A percentile compares a stretch with the other conserved stretches of the same genome.
phyloP scores from a whole-genome alignment of 495 filamentous ascomycete species.

The Talaromyces proteolyticus region DNA sequence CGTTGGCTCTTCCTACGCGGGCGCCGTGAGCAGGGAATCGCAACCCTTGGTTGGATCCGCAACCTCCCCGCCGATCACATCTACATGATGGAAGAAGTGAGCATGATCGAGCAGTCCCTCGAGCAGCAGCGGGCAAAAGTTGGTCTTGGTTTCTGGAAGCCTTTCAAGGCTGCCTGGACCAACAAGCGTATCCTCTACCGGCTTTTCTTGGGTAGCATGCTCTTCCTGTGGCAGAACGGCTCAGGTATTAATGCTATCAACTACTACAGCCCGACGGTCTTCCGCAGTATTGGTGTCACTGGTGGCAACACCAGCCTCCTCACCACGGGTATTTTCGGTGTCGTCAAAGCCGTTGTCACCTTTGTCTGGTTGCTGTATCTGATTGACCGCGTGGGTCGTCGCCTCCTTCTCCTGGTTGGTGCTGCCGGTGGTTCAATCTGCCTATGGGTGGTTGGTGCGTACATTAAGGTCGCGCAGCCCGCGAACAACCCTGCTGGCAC shows the following conservation, averaged over 20 bases:
- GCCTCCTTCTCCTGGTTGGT: constrained; percentile 65
- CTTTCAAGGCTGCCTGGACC: constrained; percentile 50
- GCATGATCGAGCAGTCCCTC: constrained; percentile 52
- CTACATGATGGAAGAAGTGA: constrained; percentile 63
- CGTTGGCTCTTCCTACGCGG: constrained; percentile 50
- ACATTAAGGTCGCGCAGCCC: constrained; percentile 58
- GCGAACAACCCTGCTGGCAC: constrained; percentile 27
- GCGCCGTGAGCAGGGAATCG: constrained; percentile 46
- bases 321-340: constrained; percentile 50
- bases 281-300: constrained; percentile 50
- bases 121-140: constrained; percentile 50
- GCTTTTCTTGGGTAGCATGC: constrained; percentile 59
- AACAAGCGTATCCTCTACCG: constrained; percentile 48
- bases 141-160: constrained; percentile 62
- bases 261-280: constrained; percentile 58
- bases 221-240: constrained; percentile 64
- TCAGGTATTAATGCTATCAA: constrained; percentile 65
- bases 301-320: constrained; percentile 39
- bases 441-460: constrained; percentile 71
- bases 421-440: constrained; percentile 61
- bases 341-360: constrained; percentile 53
- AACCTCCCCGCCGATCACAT: constrained; percentile 50
- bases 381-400: constrained; percentile 66
- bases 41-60: constrained; percentile 59
- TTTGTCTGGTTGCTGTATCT: constrained; percentile 61